Evolutionary conservation across 495 filamentous ascomycete genomes (phyloP).

Genomic region (Xylaria longipes): DNA sequence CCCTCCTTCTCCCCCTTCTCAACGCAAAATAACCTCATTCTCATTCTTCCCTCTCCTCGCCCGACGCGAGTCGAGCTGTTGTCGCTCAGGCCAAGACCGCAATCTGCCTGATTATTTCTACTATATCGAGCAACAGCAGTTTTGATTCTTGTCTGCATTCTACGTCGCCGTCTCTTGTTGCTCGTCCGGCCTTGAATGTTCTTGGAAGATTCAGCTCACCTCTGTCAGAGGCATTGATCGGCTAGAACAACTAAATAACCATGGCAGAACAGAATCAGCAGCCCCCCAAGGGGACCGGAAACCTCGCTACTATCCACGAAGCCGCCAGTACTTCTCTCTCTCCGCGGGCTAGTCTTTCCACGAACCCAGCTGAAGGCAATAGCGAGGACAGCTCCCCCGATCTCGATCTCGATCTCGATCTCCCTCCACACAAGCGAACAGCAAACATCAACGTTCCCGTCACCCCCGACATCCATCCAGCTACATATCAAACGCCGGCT

Average conservation of each 20-base stretch:
- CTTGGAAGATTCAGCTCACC: neutral
- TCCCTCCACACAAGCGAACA: constrained; percentile 44
- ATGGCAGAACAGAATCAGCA: constrained; percentile 45
- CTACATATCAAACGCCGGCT: constrained; percentile 43
- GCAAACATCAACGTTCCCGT: constrained; percentile 51
- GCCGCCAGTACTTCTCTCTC: constrained; percentile 40
- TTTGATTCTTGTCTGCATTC: neutral
- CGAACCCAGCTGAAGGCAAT: constrained; percentile 27
- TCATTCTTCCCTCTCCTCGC: neutral
- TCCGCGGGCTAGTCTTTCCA: constrained; percentile 29
- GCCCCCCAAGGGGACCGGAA: constrained; percentile 33
- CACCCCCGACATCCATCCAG: constrained; percentile 54
- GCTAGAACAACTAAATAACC: constrained; percentile 32
- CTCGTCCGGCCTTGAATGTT: neutral
- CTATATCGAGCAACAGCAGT: neutral
- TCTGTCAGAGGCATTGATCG: neutral
- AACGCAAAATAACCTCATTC: neutral
- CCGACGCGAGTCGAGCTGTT: neutral
- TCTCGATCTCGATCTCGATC: too few relatives aligned
- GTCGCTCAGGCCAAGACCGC: neutral
- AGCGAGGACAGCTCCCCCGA: constrained; percentile 24
- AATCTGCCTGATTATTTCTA: neutral
- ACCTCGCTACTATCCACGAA: constrained; percentile 40
- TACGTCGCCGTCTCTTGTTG: neutral
- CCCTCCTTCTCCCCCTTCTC: neutral